Conservation (phyloP, 306 rosid species). For the Hippophae tibetana region DNA sequence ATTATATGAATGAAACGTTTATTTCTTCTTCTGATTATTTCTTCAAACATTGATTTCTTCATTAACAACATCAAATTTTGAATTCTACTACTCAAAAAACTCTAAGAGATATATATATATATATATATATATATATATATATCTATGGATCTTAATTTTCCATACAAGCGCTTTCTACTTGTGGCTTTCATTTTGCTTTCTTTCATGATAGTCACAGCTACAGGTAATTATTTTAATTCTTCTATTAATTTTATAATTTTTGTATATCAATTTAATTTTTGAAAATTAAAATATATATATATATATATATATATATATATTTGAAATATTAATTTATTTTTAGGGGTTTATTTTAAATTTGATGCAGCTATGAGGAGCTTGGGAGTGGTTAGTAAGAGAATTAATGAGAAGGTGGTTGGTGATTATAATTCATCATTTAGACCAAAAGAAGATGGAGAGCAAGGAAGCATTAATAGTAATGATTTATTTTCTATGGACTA, state of each 20-base stretch:
- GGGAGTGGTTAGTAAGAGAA: conserved; percentile 23
- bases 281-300: not conserved
- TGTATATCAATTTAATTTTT: not conserved
- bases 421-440: not conserved
- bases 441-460: conserved; percentile 25
- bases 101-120: not conserved
- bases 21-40: no score
- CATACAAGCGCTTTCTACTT: conserved; percentile 33
- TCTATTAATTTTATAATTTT: not conserved
- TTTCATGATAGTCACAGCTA: conserved; percentile 38
- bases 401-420: conserved; percentile 21
- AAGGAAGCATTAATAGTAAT: conserved; percentile 19
- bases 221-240: conserved; percentile 32
- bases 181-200: conserved; percentile 45
- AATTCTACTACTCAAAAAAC: not conserved
- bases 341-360: conserved; percentile 1
- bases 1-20: no score
- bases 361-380: conserved; percentile 41
- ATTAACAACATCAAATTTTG: not conserved
- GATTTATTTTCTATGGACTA: conserved; percentile 67
- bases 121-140: no score
- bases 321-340: not conserved
- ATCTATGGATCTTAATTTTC: not conserved
- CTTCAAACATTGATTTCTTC: no score
- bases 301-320: not conserved